Percentiles rank a stretch among this genome's conserved stretches.
phyloP scores from a whole-genome alignment of 2,329 filamentous ascomycete genomes.

The Clonostachys rhizophaga region DNA sequence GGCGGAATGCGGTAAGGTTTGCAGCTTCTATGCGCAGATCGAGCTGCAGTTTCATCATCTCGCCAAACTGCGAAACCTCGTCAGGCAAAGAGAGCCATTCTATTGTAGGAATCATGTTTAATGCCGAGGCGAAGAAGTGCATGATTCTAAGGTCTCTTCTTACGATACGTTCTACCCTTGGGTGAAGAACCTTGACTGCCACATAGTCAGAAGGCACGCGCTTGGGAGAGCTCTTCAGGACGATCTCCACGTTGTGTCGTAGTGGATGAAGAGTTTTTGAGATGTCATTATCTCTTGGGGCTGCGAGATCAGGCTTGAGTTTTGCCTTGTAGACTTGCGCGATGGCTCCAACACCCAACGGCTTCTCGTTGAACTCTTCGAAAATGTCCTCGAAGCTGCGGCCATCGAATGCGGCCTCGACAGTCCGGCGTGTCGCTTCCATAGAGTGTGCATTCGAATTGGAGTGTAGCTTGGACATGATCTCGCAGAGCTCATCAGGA shows the following conservation, averaged over 20 bases:
- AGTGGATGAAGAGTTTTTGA: slow-evolving; percentile 45
- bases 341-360: slow-evolving; percentile 90
- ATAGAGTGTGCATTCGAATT: slow-evolving; percentile 91
- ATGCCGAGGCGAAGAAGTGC: slow-evolving; percentile 78
- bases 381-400: slow-evolving; percentile 86
- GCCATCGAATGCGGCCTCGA: slow-evolving; percentile 77
- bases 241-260: slow-evolving; percentile 74
- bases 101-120: slow-evolving; percentile 88
- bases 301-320: slow-evolving; percentile 72
- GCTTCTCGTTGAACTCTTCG: slow-evolving; percentile 86
- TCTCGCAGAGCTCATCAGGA: slow-evolving; percentile 81
- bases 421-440: slow-evolving; percentile 70
- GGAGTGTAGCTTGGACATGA: slow-evolving; percentile 94
- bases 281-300: slow-evolving; percentile 53
- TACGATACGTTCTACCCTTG: slow-evolving; percentile 83
- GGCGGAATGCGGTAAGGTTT: slow-evolving; percentile 82
- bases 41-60: slow-evolving; percentile 98
- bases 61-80: slow-evolving; percentile 88
- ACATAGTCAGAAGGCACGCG: slow-evolving; percentile 88
- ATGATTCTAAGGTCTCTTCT: slow-evolving; percentile 92
- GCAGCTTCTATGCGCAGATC: slow-evolving; percentile 92
- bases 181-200: slow-evolving; percentile 93
- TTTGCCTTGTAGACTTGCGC: slow-evolving; percentile 97
- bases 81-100: slow-evolving; percentile 96
- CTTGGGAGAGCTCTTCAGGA: slow-evolving; percentile 82